Percentiles rank a stretch among this genome's conserved stretches.
Evolutionary conservation across 2,329 filamentous ascomycete genomes (phyloP).

Genomic region (Capronia americana): DNA sequence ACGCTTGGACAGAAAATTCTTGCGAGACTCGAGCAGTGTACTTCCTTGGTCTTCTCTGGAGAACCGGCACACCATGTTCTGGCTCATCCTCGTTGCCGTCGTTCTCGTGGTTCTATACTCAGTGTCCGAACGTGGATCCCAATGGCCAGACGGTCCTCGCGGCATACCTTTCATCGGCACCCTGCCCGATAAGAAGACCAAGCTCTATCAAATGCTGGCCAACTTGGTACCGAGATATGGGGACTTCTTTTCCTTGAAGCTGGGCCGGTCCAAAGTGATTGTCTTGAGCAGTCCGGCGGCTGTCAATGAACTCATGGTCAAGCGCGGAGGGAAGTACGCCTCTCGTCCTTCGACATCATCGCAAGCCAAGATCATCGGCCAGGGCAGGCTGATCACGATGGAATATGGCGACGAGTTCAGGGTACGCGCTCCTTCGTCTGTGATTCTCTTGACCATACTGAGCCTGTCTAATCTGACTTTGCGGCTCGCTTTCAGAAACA

Average conservation of each 20-base stretch:
- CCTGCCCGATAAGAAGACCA: constrained; percentile 4
- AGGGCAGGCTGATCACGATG: constrained; percentile 19
- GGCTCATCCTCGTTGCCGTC: neutral
- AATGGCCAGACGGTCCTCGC: constrained; percentile 18
- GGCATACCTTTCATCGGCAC: constrained; percentile 18
- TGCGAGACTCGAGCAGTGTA: neutral
- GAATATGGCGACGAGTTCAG: constrained; percentile 29
- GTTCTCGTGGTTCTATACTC: constrained; percentile 8
- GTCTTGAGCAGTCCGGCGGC: constrained; percentile 27
- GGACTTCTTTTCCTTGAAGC: constrained; percentile 26
- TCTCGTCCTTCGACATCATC: constrained; percentile 20
- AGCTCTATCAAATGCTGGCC: constrained; percentile 21
- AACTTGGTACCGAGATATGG: constrained; percentile 21
- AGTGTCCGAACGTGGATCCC: neutral
- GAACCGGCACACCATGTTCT: constrained; percentile 4
- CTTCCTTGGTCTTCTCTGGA: no score
- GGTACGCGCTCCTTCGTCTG: constrained; percentile 10
- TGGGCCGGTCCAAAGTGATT: constrained; percentile 23
- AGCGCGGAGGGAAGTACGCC: constrained; percentile 24
- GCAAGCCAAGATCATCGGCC: constrained; percentile 21
- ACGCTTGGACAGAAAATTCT: neutral
- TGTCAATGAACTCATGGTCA: constrained; percentile 28
- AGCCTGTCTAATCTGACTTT: neutral
- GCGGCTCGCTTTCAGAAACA: constrained; percentile 18
- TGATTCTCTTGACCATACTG: neutral